Percentiles rank a stretch among this genome's conserved stretches.
Evolutionary conservation across 129 eudicot species (phyloP).

Genomic region (Flaveria robusta): DNA sequence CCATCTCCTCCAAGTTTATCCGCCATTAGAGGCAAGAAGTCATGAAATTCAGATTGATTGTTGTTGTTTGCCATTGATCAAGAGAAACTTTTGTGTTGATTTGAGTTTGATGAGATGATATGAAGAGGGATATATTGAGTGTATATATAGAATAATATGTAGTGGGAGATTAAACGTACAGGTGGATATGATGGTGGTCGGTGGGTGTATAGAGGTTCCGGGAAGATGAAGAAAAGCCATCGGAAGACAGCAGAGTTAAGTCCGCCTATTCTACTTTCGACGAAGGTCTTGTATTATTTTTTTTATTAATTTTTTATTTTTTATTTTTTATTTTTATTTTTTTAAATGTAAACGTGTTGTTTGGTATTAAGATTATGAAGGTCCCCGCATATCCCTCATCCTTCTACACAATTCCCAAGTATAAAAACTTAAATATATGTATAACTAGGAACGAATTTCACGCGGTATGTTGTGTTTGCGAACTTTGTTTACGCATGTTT

Average conservation of each 20-base stretch:
- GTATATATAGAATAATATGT: slow-evolving; percentile 6
- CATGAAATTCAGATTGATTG: slow-evolving; percentile 45
- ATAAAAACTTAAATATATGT: background rate
- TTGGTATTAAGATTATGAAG: background rate
- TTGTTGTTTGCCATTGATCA: slow-evolving; percentile 34
- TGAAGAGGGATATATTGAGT: background rate
- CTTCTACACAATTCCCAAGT: background rate
- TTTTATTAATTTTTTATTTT: background rate
- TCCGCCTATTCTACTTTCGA: slow-evolving; percentile 28
- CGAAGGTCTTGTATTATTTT: background rate
- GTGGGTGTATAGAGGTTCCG: slow-evolving; percentile 23
- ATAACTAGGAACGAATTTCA: too few species aligned
- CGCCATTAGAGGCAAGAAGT: slow-evolving; percentile 73
- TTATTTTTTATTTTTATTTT: background rate
- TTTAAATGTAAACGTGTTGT: background rate
- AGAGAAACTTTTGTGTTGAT: background rate
- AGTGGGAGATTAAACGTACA: too few species aligned
- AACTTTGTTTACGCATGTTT: too few species aligned
- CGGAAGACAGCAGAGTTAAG: slow-evolving; percentile 24
- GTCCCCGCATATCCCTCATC: background rate
- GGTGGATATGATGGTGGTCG: background rate
- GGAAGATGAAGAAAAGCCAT: slow-evolving; percentile 37
- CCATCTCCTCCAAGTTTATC: slow-evolving; percentile 79
- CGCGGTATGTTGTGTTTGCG: background rate
- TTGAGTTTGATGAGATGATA: slow-evolving; percentile 6